Base-by-base conservation (phyloP, 768 basidiomycete genomes). In the Cystofilobasidium capitatum region DNA sequence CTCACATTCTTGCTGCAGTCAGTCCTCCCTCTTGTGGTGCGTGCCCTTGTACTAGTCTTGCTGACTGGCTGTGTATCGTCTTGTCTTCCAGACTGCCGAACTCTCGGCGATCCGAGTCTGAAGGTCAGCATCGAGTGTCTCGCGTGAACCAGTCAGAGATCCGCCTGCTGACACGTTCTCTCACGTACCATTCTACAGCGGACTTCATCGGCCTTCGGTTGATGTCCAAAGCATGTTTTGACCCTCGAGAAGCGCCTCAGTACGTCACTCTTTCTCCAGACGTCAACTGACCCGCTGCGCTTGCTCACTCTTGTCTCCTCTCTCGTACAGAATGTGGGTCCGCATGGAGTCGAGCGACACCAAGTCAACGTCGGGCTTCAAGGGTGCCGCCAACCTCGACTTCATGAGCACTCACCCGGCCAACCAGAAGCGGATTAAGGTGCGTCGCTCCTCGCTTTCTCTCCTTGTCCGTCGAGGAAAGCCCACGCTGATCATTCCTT, bases 341-440 rank as follows among this genome's bases (percentile, higher is more conserved):
- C 83, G 88, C 10, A 79, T 96, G 67, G 83, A 80, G 0, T 76
- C 80, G 59, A 71, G 84, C 5, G 88, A 91, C 75, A 76, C 80
- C 22, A 73, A 70, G 22, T 63, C 74, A 60, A 72, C 76, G 29
- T 57, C 74, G 24, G 44, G 74, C 47, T 31, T 66, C 10, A 45
- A 64, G 6, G 72, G 67, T 3, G 74, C 72, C 1, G 70, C 72
- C 12, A 69, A 72, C 39, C 33, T 83, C 20, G 84, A 85, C 62
- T 89, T 97, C 78, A 75, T 92, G 61, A 58, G 3, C 33, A 96
- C 93, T 0, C 93, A 97, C 76, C 93, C 93, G 0, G 80, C 85
- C 7, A 85, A 86, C 29, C 79, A 81, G 45, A 85, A 81, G 73
- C 84, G 92, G 26, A 84, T 89, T 66, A 81, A 86, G 80, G 89